Base-by-base conservation (phyloP, 2,329 filamentous ascomycete species). In the Aspergillus persii region DNA sequence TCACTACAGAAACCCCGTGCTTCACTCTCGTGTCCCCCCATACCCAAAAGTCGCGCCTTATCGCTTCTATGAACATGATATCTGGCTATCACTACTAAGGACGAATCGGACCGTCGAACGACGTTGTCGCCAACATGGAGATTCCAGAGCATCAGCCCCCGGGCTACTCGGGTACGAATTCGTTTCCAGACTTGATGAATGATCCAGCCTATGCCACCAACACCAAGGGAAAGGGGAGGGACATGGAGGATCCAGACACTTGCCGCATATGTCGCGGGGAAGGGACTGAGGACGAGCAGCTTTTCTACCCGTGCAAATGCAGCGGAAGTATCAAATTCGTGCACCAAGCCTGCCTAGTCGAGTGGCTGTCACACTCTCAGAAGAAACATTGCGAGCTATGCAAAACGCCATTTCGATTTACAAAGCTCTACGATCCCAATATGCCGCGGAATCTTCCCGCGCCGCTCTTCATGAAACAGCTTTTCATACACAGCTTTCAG, bases 311-410 rank as follows among this genome's bases (percentile, higher is more conserved):
- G 5, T 99, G 95, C 87, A 97, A 97, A 81, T 99, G 95, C 80
- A 97, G 92, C 72, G 95, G 95, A 58, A 98, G 94, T 78, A 99
- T 99, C 80, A 97, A 96, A 80, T 96, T 90, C 71, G 95, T 99
- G 62, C 95, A 99, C 75, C 95, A 99, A 77, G 91, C 96, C 74
- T 99, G 95, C 75, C 80, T 99, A 77, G 96, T 99, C 89, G 93
- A 98, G 77, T 99, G 95, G 95, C 83, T 99, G 26, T 94, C 92
- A 53, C 96, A 99, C 76, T 98, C 95, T 1, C 93, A 99, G 75
- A 99, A 99, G 85, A 98, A 98, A 77, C 91, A 99, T 81, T 99
- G 96, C 82, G 95, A 99, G 80, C 87, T 99, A 39, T 99, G 95
- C 86, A 99, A 99, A 80, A 99, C 95, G 2, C 89, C 93, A 0